phyloP scores from a whole-genome alignment of 768 basidiomycete species.

The Tulasnella sp. region DNA sequence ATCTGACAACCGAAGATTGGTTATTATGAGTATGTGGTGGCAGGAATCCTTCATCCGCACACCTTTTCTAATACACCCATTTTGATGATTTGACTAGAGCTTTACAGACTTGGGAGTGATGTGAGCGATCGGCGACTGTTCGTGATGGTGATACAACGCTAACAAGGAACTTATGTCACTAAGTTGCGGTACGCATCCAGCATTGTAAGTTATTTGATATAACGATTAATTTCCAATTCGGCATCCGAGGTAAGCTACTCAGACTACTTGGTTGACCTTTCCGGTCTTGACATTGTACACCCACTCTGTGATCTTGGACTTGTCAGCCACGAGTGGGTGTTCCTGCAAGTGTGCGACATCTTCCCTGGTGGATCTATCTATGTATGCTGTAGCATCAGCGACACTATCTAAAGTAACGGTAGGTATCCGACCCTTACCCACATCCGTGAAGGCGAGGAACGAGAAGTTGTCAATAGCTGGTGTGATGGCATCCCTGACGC shows the following conservation, averaged over 20 bases:
- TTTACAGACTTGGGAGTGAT: too few relatives aligned
- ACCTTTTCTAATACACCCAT: conserved; percentile 97
- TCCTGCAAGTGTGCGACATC: conserved; percentile 51
- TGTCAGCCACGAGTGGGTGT: conserved; percentile 43
- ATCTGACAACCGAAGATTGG: conserved; percentile 42
- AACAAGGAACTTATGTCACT: too few relatives aligned
- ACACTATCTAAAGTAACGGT: background rate
- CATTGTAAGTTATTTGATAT: too few relatives aligned
- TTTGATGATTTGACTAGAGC: conserved; percentile 22
- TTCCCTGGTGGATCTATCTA: conserved; percentile 44
- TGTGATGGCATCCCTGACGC: conserved; percentile 20
- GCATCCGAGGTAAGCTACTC: too few relatives aligned
- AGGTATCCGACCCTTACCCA: conserved; percentile 11
- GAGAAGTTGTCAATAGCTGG: conserved; percentile 37
- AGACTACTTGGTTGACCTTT: conserved; percentile 32
- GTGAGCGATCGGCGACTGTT: too few relatives aligned
- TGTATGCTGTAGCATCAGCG: too few relatives aligned
- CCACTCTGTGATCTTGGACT: conserved; percentile 47
- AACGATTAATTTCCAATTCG: too few relatives aligned
- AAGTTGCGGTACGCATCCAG: too few relatives aligned
- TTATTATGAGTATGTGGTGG: background rate
- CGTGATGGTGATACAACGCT: too few relatives aligned
- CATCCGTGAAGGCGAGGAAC: conserved; percentile 43
- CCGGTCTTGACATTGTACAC: conserved; percentile 54
- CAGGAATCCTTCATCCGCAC: background rate